Base-by-base conservation (phyloP, 2,329 filamentous ascomycete genomes). In the Cyanodermella asteris region DNA sequence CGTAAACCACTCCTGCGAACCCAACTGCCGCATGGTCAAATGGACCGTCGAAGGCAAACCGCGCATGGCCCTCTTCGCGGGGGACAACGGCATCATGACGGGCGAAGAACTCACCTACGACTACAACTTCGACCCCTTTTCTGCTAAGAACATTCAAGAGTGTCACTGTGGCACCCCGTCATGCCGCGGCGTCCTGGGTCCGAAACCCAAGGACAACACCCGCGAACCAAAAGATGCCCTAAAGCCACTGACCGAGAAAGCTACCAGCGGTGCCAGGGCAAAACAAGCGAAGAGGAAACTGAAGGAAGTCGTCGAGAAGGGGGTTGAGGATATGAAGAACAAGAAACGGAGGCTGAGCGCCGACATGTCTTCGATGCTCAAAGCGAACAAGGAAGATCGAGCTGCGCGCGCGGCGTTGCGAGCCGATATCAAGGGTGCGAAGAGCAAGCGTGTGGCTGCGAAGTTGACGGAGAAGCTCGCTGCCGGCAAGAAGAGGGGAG, bases 1-100 rank as follows among this genome's bases (percentile, higher is more conserved):
- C 47, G 82, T 97, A 45, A 97, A 97, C 45, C 87, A 97, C 47
- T 91, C 81, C 11, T 97, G 87, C 51, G 73, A 77, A 29, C 87
- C 87, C 3, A 97, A 97, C 44, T 94, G 84, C 50, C 69, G 75
- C 33, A 94, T 97, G 82, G 80, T 91, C 41, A 94, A 93, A 47
- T 91, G 81, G 80, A 84, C 82, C 32, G 87, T 97, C 27, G 72
- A 72, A 24, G 82, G 82, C 15, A 81, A 91, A 46, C 84, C 84
- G 20, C 70, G 87, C 28, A 94, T 97, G 80, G 87, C 82, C 10
- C 64, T 97, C 1, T 97, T 97, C 45, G 87, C 87, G 8, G 84
- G 84, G 16, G 75, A 90, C 38, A 59, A 62, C 23, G 80, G 80
- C 9, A 84, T 97, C 44, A 76, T 76, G 69, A 91, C 82, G 7